phyloP scores from a whole-genome alignment of 305 asterid genomes.

The Fraxinus paxiana region DNA sequence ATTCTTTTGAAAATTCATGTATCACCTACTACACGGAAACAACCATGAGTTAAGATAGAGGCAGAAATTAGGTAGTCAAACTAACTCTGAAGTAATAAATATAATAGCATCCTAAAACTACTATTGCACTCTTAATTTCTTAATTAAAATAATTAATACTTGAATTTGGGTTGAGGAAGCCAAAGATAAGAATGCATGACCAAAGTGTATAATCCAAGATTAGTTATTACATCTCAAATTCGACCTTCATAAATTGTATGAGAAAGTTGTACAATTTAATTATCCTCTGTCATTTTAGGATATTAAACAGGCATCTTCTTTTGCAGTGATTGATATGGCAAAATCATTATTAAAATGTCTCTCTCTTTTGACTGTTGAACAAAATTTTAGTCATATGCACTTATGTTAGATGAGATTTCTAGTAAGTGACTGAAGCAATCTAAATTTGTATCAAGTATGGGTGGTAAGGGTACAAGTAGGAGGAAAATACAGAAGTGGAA shows the following conservation, averaged over 20 bases:
- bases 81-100: background rate
- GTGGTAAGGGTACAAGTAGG: background rate
- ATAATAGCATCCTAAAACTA: background rate
- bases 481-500: background rate
- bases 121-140: background rate
- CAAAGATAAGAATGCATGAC: background rate
- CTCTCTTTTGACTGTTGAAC: background rate
- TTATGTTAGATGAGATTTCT: background rate
- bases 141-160: background rate
- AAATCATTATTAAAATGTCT: background rate
- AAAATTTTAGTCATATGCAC: background rate
- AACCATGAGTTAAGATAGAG: background rate
- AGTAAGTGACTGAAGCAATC: background rate
- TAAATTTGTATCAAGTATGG: background rate
- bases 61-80: background rate
- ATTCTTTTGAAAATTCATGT: background rate
- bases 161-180: background rate
- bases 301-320: background rate
- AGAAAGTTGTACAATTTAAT: background rate
- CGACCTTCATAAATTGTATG: background rate
- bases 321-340: background rate
- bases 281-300: background rate
- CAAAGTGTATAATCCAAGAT: background rate
- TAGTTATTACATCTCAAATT: background rate
- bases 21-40: background rate